Evolutionary conservation across 352 stramenopile genomes (phyloP).

Genomic region (Globisporangium cystogenes): DNA sequence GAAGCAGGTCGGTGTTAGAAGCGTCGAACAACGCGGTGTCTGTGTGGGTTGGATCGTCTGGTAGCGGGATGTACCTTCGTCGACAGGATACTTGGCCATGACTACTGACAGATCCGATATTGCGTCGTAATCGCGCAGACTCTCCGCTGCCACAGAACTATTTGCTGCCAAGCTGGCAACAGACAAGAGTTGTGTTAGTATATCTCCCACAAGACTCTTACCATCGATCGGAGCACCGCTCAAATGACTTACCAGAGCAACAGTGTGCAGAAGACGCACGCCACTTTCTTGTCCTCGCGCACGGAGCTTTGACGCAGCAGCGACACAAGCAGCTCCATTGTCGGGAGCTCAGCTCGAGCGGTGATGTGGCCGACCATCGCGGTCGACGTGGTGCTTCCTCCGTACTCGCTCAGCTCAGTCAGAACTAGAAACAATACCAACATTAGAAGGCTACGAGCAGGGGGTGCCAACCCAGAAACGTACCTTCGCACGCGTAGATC

Average conservation of each 20-base stretch:
- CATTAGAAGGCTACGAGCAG: neutral
- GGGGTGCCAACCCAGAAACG: neutral
- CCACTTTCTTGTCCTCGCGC: conserved; percentile 72
- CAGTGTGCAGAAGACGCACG: conserved; percentile 52
- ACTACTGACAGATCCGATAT: conserved; percentile 66
- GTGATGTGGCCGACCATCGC: conserved; percentile 24
- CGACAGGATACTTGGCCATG: conserved; percentile 67
- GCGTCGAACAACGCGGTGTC: neutral
- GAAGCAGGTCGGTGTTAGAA: no score
- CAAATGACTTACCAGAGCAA: conserved; percentile 44
- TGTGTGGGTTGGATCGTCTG: neutral
- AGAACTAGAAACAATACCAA: conserved; percentile 22
- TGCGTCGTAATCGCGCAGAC: conserved; percentile 37
- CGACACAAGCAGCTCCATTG: conserved; percentile 36
- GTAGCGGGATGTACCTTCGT: conserved; percentile 32
- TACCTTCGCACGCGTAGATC: conserved; percentile 76
- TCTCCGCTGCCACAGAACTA: conserved; percentile 30
- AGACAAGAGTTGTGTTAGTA: no score
- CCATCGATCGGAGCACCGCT: neutral
- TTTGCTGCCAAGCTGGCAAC: conserved; percentile 39
- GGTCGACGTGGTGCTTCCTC: conserved; percentile 26
- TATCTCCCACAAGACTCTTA: neutral
- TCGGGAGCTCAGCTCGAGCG: conserved; percentile 12
- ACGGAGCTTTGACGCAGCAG: conserved; percentile 52
- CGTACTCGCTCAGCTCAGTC: conserved; percentile 56